Percentiles rank a stretch among this genome's conserved stretches.
phyloP scores from a whole-genome alignment of 2,329 filamentous ascomycete genomes.

The Canariomyces notabilis region DNA sequence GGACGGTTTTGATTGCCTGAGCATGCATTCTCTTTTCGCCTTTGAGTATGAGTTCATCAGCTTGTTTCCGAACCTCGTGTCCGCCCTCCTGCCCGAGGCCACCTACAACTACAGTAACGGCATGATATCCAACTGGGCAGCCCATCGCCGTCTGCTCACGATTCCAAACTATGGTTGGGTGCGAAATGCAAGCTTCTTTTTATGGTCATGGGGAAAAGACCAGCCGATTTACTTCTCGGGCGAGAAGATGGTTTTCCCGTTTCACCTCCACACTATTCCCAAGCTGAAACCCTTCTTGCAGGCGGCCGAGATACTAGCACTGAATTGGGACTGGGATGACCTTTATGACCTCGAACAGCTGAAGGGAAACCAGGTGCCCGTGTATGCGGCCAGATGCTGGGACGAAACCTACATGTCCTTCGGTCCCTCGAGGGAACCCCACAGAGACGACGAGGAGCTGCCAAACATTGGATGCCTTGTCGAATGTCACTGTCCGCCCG shows the following conservation, averaged over 20 bases:
- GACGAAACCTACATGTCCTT: constrained; percentile 94
- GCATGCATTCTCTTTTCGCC: too few species aligned
- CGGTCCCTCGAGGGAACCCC: constrained; percentile 61
- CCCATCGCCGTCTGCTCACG: constrained; percentile 9
- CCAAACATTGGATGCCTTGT: too few species aligned
- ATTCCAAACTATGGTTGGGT: too few species aligned
- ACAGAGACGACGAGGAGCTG: too few species aligned
- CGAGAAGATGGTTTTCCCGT: constrained; percentile 88
- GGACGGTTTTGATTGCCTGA: constrained; percentile 69
- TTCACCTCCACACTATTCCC: constrained; percentile 65
- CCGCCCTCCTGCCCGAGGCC: constrained; percentile 80
- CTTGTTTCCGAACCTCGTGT: too few species aligned
- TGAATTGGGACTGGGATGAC: constrained; percentile 62
- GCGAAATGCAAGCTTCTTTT: too few species aligned
- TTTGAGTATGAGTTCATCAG: too few species aligned
- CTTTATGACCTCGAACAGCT: constrained; percentile 74
- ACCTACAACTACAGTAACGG: constrained; percentile 67
- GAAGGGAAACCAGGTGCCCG: constrained; percentile 71
- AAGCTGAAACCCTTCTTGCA: constrained; percentile 67
- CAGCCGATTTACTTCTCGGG: constrained; percentile 74
- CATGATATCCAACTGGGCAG: constrained; percentile 11
- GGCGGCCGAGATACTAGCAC: constrained; percentile 67
- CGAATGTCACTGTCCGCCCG: too few species aligned
- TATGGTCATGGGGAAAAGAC: too few species aligned
- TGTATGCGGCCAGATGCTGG: constrained; percentile 77